Conservation (phyloP, 306 rosid genomes). For the Cicer bijugum region DNA sequence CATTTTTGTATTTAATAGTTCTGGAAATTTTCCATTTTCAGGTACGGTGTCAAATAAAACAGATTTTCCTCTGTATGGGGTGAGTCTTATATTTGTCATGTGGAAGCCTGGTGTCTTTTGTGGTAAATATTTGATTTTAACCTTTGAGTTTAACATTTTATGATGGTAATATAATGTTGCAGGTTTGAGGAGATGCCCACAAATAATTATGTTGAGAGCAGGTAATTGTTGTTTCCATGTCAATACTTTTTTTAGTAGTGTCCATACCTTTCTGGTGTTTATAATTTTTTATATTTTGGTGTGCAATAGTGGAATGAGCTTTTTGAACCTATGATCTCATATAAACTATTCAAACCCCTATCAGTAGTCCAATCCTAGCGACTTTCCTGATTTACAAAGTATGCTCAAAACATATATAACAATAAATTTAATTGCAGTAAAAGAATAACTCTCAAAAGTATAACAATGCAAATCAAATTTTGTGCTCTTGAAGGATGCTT, state of each 20-base stretch:
- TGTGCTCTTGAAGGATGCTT: too few species aligned
- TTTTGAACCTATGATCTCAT: not conserved
- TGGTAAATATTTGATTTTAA: slow-evolving; percentile 12
- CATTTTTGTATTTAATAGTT: slow-evolving; percentile 26
- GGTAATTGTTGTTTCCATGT: slow-evolving; percentile 53
- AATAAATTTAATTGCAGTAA: not conserved
- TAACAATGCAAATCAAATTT: too few species aligned
- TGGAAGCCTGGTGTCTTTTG: slow-evolving; percentile 31
- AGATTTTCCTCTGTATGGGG: slow-evolving; percentile 92
- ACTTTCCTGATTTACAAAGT: not conserved
- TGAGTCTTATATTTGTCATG: slow-evolving; percentile 49
- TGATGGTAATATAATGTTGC: slow-evolving; percentile 44
- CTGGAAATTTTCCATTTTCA: slow-evolving; percentile 50
- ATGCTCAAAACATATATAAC: not conserved
- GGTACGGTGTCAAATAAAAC: slow-evolving; percentile 81
- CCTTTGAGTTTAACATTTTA: slow-evolving; percentile 29
- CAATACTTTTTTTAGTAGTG: not conserved
- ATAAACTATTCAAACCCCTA: not conserved
- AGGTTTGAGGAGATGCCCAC: slow-evolving; percentile 99
- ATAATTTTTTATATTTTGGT: not conserved
- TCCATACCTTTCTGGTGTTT: too few species aligned
- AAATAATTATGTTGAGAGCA: slow-evolving; percentile 94
- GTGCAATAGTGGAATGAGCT: not conserved
- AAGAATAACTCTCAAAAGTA: not conserved
- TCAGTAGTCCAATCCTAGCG: not conserved